These are phyloP conservation scores for Mycena galericulata DNA, from an alignment of 768 basidiomycete genomes.

Conservation along the genomic window DNA sequence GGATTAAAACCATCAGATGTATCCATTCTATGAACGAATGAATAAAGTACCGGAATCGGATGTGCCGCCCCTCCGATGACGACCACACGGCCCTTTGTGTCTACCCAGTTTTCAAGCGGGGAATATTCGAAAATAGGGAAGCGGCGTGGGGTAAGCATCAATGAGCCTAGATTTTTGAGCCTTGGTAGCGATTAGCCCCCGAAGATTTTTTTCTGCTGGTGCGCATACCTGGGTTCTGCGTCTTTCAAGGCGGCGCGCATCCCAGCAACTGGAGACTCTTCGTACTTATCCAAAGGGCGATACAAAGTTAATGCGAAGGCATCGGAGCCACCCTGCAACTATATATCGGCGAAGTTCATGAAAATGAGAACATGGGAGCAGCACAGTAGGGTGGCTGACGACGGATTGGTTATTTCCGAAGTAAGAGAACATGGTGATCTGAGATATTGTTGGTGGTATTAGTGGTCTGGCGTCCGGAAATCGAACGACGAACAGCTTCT, in stretches of 20 bases:
- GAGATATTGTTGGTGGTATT: neutral
- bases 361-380: neutral
- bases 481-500: neutral
- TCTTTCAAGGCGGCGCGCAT: neutral
- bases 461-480: neutral
- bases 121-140: neutral
- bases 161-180: neutral
- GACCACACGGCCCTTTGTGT: neutral
- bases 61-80: slow-evolving; percentile 1
- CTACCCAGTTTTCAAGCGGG: slow-evolving; percentile 13
- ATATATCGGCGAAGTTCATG: no score
- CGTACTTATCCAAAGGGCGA: neutral
- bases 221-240: slow-evolving; percentile 13
- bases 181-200: neutral
- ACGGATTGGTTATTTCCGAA: neutral
- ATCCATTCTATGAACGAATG: neutral
- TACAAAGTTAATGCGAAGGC: neutral
- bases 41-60: neutral
- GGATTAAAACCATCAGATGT: neutral
- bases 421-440: slow-evolving; percentile 11
- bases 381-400: neutral
- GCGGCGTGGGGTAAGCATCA: neutral
- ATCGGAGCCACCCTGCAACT: neutral
- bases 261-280: neutral
- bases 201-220: no score